Evolutionary conservation across 2,329 filamentous ascomycete genomes (phyloP).

Genomic region (Chaetomium sp.): DNA sequence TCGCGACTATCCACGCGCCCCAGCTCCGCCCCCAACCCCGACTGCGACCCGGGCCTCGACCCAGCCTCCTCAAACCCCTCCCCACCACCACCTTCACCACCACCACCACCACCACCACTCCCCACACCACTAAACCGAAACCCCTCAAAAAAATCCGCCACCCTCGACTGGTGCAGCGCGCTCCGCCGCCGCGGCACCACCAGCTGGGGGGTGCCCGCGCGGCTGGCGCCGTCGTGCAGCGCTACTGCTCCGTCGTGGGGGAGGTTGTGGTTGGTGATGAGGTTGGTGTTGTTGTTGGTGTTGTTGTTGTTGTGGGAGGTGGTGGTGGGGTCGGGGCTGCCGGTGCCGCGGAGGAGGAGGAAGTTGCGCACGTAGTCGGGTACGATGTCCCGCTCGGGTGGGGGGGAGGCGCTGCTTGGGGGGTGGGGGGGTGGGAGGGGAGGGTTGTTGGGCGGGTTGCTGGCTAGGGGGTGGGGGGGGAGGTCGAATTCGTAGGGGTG

Average conservation of each 20-base stretch:
- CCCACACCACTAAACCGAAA: slow-evolving; percentile 8
- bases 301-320: not conserved
- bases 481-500: not conserved
- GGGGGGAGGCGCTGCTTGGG: not conserved
- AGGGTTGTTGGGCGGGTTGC: not conserved
- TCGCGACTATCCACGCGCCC: slow-evolving; percentile 18
- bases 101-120: not conserved
- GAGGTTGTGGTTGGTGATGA: too few species aligned
- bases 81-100: not conserved
- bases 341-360: slow-evolving; percentile 38
- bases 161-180: slow-evolving; percentile 39
- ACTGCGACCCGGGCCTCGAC: not conserved
- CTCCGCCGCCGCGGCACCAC: slow-evolving; percentile 37
- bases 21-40: not conserved
- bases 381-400: slow-evolving; percentile 46
- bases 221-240: not conserved
- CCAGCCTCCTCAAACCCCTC: not conserved
- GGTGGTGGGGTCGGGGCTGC: not conserved
- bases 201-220: slow-evolving; percentile 4
- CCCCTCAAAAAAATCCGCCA: slow-evolving; percentile 42
- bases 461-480: not conserved
- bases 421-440: not conserved
- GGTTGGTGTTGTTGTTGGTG: not conserved
- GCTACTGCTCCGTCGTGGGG: too few species aligned
- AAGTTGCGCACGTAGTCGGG: slow-evolving; percentile 60